Base-by-base conservation (phyloP, 1,284 basidiomycete genomes). In the Cryptococcus sp. region DNA sequence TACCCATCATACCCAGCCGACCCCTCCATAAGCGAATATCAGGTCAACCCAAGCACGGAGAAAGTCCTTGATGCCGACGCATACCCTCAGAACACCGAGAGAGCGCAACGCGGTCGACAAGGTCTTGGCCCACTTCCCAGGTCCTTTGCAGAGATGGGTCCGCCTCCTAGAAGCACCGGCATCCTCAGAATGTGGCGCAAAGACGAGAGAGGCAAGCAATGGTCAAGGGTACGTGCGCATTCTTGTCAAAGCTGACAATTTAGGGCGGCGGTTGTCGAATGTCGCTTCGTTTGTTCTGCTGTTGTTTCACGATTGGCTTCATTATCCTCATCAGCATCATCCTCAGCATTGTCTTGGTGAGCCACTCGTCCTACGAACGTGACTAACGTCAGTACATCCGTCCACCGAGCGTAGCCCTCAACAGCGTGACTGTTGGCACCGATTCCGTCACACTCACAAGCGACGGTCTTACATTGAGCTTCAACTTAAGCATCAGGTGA, bases 391-490 rank as follows among this genome's bases (percentile, higher is more conserved):
- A 93, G 91, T 93, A 87, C 84, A 82, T 89, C 51, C 84, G 86
- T 29, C 91, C 91, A 6, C 91, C 91, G 0, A 84, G 85, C 60
- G 79, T 93, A 54, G 71, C 76, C n/a, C 81, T 93, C 58, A 85
- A 87, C 46, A 73, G 78, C 45, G 83, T 88, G 26, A 74, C 81
- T 19, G 57, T 81, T 34, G 62, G 81, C 68, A 60, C 66, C 11
- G 75, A 79, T 41, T 65, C 78, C 61, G 62, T 70, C 13, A 26
- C 56, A 19, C 43, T 62, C 46, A 59, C 55, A 45, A 51, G 50
- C 44, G 46, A 81, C 58, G 86, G 86, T 0, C 70, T 92, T 41
- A 80, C 78, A 20, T 78, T 91, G 46, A 85, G 86, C 63, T 81
- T 92, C 52, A 83, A 82, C 52, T 79, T 92, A 22, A 83, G 85